Percentiles rank a stretch among this genome's conserved stretches.
Evolutionary conservation across 371 early-diverging fungal genomes (phyloP).

Genomic region (Lichtheimia corymbifera): DNA sequence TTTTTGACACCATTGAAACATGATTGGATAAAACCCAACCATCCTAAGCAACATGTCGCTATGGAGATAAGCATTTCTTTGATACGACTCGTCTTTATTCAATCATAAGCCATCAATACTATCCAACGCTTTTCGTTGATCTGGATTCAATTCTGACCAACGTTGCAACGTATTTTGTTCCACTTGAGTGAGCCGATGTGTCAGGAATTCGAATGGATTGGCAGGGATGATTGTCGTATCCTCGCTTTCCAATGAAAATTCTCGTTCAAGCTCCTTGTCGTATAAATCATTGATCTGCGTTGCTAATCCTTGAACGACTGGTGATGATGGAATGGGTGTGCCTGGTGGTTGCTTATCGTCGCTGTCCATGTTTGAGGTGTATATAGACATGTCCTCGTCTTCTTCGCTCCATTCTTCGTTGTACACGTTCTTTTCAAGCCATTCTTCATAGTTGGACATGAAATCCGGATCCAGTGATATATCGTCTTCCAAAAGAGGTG

Average conservation of each 20-base stretch:
- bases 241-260: slow-evolving; percentile 16
- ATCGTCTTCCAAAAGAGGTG: slow-evolving; percentile 17
- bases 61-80: too few relatives aligned
- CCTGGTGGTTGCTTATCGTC: not conserved
- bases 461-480: slow-evolving; percentile 47
- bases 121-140: not conserved
- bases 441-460: slow-evolving; percentile 62
- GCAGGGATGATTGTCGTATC: not conserved
- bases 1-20: too few relatives aligned
- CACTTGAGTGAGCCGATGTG: slow-evolving; percentile 20
- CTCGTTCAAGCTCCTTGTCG: slow-evolving; percentile 23
- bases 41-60: too few relatives aligned
- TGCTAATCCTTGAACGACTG: slow-evolving; percentile 9
- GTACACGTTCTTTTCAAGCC: slow-evolving; percentile 68
- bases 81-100: too few relatives aligned
- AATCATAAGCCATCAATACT: not conserved
- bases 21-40: too few relatives aligned
- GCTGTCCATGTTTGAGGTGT: not conserved
- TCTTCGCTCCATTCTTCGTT: slow-evolving; percentile 12
- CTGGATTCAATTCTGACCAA: not conserved
- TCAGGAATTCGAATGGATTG: slow-evolving; percentile 30
- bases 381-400: not conserved
- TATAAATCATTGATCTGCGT: slow-evolving; percentile 33
- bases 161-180: slow-evolving; percentile 34
- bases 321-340: slow-evolving; percentile 18